Conservation (phyloP, 805 yeast genomes). For the Yamadazyma laniorum region DNA sequence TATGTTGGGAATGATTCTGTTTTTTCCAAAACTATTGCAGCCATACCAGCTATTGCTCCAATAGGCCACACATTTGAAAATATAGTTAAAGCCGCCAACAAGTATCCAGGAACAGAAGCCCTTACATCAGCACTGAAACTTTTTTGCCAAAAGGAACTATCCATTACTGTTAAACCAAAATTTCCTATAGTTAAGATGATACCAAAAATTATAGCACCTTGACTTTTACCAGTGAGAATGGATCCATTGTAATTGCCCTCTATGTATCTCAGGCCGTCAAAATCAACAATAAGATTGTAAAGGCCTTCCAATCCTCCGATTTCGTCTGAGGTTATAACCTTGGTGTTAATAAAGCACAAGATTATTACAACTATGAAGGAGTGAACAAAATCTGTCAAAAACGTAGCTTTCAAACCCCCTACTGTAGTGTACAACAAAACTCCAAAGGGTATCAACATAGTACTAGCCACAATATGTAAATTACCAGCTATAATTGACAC, state of each 20-base stretch:
- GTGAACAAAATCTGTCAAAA: constrained; percentile 45
- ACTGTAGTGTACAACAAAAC: constrained; percentile 48
- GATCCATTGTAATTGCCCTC: constrained; percentile 36
- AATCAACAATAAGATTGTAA: constrained; percentile 20
- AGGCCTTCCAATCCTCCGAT: constrained; percentile 29
- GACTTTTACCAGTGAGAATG: constrained; percentile 34
- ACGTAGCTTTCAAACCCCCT: constrained; percentile 53
- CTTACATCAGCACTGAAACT: constrained; percentile 34
- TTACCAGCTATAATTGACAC: constrained; percentile 28
- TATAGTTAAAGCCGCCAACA: constrained; percentile 31
- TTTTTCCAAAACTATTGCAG: constrained; percentile 27
- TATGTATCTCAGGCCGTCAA: constrained; percentile 21
- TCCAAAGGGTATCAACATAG: constrained; percentile 30
- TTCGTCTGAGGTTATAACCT: constrained; percentile 23
- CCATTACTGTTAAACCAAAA: constrained; percentile 38
- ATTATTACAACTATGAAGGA: constrained; percentile 24
- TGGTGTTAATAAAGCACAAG: constrained; percentile 26
- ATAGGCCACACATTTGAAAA: constrained; percentile 35
- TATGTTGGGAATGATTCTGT: constrained; percentile 29
- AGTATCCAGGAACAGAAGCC: constrained; percentile 38
- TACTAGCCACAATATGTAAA: constrained; percentile 25
- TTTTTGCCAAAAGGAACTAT: constrained; percentile 42
- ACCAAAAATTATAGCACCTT: constrained; percentile 34
- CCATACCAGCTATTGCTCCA: constrained; percentile 36
- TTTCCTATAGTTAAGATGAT: constrained; percentile 35